These are phyloP conservation scores for Quercus bicolor DNA, from an alignment of 306 rosid species.

Conservation along the genomic window DNA sequence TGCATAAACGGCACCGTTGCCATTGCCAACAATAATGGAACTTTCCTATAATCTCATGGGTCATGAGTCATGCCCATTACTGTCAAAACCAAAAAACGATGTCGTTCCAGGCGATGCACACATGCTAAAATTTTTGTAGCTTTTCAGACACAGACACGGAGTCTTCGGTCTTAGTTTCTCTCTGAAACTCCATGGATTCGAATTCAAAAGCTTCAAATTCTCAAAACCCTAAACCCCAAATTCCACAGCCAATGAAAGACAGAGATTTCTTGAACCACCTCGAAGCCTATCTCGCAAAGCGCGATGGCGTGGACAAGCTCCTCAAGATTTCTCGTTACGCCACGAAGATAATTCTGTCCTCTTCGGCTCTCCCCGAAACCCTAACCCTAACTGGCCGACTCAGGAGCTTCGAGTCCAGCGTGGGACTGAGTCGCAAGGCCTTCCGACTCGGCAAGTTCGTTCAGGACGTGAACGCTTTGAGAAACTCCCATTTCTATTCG, in stretches of 20 bases:
- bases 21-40: neutral
- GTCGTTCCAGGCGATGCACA: neutral
- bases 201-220: conserved; percentile 29
- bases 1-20: neutral
- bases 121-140: no score
- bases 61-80: no score
- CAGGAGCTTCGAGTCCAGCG: conserved; percentile 79
- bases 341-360: conserved; percentile 63
- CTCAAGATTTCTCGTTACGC: conserved; percentile 82
- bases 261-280: conserved; percentile 64
- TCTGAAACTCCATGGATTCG: conserved; percentile 41
- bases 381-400: conserved; percentile 51
- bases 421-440: conserved; percentile 87
- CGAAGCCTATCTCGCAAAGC: conserved; percentile 76
- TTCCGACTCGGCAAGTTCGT: conserved; percentile 86
- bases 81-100: neutral
- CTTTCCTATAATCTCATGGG: no score
- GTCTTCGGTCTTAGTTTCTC: neutral
- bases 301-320: conserved; percentile 96
- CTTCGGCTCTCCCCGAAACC: conserved; percentile 47
- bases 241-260: conserved; percentile 18
- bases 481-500: conserved; percentile 40
- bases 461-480: conserved; percentile 73
- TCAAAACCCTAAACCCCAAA: conserved; percentile 17
- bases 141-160: no score